Conservation (phyloP, 768 basidiomycete species). For the Mycena albidolilacea region DNA sequence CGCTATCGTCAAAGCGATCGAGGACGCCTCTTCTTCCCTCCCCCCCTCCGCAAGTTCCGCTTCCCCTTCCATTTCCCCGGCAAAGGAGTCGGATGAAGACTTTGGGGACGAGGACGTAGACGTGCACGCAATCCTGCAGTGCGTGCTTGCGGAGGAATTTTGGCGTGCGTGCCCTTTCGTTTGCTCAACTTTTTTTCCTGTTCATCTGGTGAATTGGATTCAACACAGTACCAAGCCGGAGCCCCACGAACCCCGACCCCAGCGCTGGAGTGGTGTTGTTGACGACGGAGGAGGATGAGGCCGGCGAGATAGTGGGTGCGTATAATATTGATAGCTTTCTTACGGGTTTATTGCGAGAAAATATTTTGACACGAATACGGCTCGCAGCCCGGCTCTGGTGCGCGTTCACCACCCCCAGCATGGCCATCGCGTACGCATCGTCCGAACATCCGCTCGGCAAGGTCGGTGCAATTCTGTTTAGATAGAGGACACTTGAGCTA, state of each 20-base stretch:
- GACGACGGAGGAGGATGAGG: constrained; percentile 58
- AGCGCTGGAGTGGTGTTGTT: constrained; percentile 77
- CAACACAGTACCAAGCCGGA: constrained; percentile 30
- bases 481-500: no score
- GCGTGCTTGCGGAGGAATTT: constrained; percentile 25
- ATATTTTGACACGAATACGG: background rate
- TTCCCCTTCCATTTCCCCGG: background rate
- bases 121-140: constrained; percentile 49
- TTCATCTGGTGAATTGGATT: background rate
- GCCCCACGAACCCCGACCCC: constrained; percentile 49
- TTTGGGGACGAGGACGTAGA: constrained; percentile 55
- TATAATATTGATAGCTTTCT: constrained; percentile 10
- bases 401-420: constrained; percentile 86
- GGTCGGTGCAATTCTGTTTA: constrained; percentile 53
- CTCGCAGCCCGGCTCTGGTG: constrained; percentile 81
- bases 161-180: constrained; percentile 24
- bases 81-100: background rate
- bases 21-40: background rate
- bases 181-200: background rate
- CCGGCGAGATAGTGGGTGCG: constrained; percentile 35
- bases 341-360: background rate
- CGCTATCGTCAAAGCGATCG: constrained; percentile 64
- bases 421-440: constrained; percentile 84
- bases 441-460: constrained; percentile 68
- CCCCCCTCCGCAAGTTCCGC: background rate